Evolutionary conservation across 2,329 filamentous ascomycete species (phyloP), one percentile per base, ranked within the genome.

Genomic region (Talaromyces sp.): DNA sequence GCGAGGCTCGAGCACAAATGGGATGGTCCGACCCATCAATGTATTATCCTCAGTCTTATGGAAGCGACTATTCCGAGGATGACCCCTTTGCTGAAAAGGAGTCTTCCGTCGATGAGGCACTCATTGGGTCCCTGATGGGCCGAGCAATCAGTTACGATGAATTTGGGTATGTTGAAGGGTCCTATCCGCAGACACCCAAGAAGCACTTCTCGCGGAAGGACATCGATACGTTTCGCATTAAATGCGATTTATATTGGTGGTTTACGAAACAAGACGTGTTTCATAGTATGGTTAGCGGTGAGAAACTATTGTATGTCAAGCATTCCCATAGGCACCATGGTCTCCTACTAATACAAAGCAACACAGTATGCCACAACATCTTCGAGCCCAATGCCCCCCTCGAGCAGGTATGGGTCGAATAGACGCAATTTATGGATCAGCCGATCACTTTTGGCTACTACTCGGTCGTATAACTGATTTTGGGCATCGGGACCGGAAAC

Each of bases 231-330:
- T 96, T 89, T 65, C 89, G 94, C 65, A 87, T 89, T 14, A 80
- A 94, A 35, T 85, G 89, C 58, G 94, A 97, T 72, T 75, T 97
- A 4, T 95, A 89, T 68, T 99, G 93, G 92, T 97, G 91, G 89
- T 97, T 92, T 69, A 87, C 84, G 64, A 96, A 96, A 72, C 94
- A 97, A 78, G 94, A 97, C 70, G 85, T 89, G 8, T 95, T 93
- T 63, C 93, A 97, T 70, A 91, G 90, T 68, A 84, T 97, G 55
- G 77, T 97, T 20, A 94, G 92, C 61, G 93, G 91, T 8, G 92
- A 93, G 37, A 82, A 82, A 56, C 78, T 95, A 42, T 87, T 97
- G 91, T 96, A 78, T 81, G 91, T 82, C 22, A 36, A 37, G 9
- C 16, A 19, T 37, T 4, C 37, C 8, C 27, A 32, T 24, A 19